Percentiles rank a stretch among this genome's conserved stretches.
Conservation (phyloP, 495 filamentous ascomycete species). For the Talaromyces thailandensis region DNA sequence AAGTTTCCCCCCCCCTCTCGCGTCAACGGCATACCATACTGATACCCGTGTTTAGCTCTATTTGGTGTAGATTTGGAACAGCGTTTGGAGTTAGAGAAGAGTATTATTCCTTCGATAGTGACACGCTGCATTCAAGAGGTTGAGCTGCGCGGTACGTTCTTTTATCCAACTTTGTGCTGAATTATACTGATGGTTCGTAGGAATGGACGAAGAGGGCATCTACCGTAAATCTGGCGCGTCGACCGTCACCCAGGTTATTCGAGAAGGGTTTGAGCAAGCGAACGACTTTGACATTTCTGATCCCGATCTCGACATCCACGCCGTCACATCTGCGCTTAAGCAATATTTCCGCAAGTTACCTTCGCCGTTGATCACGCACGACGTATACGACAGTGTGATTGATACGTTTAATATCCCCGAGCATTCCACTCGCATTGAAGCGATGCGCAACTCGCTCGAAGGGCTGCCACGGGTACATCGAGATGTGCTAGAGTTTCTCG, state of each 20-base stretch:
- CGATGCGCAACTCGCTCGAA: slow-evolving; percentile 60
- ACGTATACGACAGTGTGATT: slow-evolving; percentile 82
- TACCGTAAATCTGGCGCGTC: slow-evolving; percentile 95
- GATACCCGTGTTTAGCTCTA: slow-evolving; percentile 38
- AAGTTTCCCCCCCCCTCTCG: neutral
- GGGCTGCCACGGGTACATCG: slow-evolving; percentile 74
- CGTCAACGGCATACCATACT: neutral
- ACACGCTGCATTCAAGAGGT: slow-evolving; percentile 96
- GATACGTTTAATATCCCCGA: slow-evolving; percentile 49
- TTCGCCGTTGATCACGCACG: slow-evolving; percentile 82
- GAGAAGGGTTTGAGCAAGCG: slow-evolving; percentile 80
- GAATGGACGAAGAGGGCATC: slow-evolving; percentile 97
- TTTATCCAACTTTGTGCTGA: neutral
- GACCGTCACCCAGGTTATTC: slow-evolving; percentile 75
- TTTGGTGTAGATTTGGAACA: slow-evolving; percentile 88
- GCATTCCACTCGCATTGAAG: slow-evolving; percentile 44
- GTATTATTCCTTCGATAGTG: slow-evolving; percentile 82
- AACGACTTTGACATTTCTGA: slow-evolving; percentile 83
- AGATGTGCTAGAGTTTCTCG: slow-evolving; percentile 83
- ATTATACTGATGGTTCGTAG: slow-evolving; percentile 24
- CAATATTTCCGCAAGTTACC: slow-evolving; percentile 97
- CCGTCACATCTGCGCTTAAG: slow-evolving; percentile 91
- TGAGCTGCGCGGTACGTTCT: slow-evolving; percentile 58
- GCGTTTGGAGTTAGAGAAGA: slow-evolving; percentile 80
- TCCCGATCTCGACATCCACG: slow-evolving; percentile 87